Conservation (phyloP, 371 early-diverging fungal species). For the Apophysomyces variabilis region DNA sequence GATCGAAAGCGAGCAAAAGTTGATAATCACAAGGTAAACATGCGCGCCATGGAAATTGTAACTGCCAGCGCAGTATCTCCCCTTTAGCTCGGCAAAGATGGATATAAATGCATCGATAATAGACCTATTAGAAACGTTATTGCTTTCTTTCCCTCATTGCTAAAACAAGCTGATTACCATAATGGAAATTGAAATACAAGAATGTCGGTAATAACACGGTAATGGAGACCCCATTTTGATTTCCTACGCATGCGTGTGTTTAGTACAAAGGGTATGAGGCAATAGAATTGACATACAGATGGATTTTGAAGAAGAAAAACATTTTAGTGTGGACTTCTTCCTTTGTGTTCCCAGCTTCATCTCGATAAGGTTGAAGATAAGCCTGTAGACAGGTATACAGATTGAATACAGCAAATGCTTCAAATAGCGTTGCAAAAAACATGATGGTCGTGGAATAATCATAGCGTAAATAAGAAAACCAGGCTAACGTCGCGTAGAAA, state of each 20-base stretch:
- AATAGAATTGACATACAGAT: slow-evolving; percentile 35
- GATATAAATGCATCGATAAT: slow-evolving; percentile 50
- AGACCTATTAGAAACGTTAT: slow-evolving; percentile 30
- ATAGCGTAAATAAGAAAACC: slow-evolving; percentile 53
- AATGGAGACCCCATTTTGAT: slow-evolving; percentile 57
- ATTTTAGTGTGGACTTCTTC: slow-evolving; percentile 40
- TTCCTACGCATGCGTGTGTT: slow-evolving; percentile 26
- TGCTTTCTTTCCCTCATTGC: background rate
- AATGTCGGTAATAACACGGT: slow-evolving; percentile 48
- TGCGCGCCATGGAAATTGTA: slow-evolving; percentile 47
- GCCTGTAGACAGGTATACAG: slow-evolving; percentile 47
- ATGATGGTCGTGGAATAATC: slow-evolving; percentile 52
- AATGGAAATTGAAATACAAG: slow-evolving; percentile 53
- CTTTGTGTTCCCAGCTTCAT: slow-evolving; percentile 36
- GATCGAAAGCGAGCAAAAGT: slow-evolving; percentile 48
- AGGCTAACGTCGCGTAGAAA: slow-evolving; percentile 49
- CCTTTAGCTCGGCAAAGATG: slow-evolving; percentile 45
- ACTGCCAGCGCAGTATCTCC: slow-evolving; percentile 45
- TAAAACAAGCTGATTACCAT: slow-evolving; percentile 35
- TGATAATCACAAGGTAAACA: slow-evolving; percentile 46
- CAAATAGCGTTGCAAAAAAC: slow-evolving; percentile 53
- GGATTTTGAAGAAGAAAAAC: slow-evolving; percentile 34
- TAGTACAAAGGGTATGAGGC: background rate
- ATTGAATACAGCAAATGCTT: slow-evolving; percentile 56
- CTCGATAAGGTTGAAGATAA: slow-evolving; percentile 48